These are phyloP conservation scores for Gaillardinia entomophila DNA, from an alignment of 805 yeast species.

Conservation along the genomic window DNA sequence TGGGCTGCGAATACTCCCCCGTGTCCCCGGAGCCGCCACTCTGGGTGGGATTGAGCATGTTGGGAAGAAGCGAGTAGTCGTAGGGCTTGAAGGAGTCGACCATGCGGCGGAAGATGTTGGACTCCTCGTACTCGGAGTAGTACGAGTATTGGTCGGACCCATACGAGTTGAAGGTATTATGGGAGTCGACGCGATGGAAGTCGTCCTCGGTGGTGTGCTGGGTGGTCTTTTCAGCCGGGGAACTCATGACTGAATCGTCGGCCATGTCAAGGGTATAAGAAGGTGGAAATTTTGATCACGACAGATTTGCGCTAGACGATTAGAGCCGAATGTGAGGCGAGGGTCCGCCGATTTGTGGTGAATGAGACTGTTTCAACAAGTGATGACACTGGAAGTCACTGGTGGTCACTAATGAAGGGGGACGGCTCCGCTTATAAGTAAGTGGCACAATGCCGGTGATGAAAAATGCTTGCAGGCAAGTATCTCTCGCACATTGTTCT, in stretches of 20 bases:
- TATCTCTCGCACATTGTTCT: no score
- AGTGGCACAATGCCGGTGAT: no score
- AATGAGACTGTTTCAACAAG: no score
- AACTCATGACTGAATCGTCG: neutral
- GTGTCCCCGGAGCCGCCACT: neutral
- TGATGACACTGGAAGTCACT: no score
- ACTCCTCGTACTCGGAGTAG: neutral
- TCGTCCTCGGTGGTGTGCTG: neutral
- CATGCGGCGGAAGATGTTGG: constrained; percentile 6
- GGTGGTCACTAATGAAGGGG: no score
- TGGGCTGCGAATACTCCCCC: neutral
- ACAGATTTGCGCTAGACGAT: no score
- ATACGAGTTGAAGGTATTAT: neutral
- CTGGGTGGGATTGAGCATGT: constrained; percentile 2
- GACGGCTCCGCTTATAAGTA: no score
- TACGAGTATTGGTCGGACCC: neutral
- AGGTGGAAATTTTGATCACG: no score
- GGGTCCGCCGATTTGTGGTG: no score
- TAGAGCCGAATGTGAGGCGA: no score
- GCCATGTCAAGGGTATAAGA: no score
- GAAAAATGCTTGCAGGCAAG: no score
- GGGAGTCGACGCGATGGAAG: neutral
- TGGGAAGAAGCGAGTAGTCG: constrained; percentile 17
- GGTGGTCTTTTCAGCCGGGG: neutral
- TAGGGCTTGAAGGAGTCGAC: constrained; percentile 19